These are phyloP conservation scores for Phaeosphaeriaceae sp. DNA, from an alignment of 2,329 filamentous ascomycete genomes.

Conservation along the genomic window DNA sequence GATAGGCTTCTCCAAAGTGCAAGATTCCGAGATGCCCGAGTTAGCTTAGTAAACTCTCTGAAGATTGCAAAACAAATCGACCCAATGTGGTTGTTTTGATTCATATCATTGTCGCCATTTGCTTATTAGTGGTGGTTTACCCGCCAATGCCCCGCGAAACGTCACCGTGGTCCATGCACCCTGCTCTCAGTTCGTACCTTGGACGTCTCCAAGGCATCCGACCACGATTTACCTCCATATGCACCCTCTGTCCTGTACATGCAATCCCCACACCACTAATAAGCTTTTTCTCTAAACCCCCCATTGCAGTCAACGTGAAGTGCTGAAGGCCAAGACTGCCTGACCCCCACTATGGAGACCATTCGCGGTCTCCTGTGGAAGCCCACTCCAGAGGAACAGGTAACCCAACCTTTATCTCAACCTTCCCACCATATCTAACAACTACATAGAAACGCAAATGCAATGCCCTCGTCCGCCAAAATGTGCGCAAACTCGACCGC, in stretches of 20 bases:
- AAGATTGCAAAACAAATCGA: no score
- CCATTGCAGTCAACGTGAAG: neutral
- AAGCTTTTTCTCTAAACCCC: neutral
- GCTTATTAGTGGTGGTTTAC: conserved; percentile 20
- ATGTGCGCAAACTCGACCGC: conserved; percentile 92
- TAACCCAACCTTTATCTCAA: conserved; percentile 50
- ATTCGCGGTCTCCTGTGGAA: conserved; percentile 86
- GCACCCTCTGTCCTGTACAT: conserved; percentile 8
- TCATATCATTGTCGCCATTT: neutral
- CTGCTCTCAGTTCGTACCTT: conserved; percentile 14
- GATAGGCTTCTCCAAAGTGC: conserved; percentile 16
- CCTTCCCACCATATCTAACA: conserved; percentile 16
- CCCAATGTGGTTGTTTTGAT: no score
- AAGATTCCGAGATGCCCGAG: neutral
- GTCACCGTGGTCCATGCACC: conserved; percentile 30
- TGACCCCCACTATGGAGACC: conserved; percentile 72
- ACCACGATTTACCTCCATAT: conserved; percentile 12
- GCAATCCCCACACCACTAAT: neutral
- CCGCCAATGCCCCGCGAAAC: conserved; percentile 38
- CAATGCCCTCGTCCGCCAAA: conserved; percentile 85
- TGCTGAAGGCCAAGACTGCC: neutral
- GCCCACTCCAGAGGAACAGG: conserved; percentile 92
- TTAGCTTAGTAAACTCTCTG: neutral
- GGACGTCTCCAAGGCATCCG: conserved; percentile 28
- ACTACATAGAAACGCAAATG: conserved; percentile 84